Conservation (phyloP, 371 early-diverging fungal species). For the Mortierella sp. region DNA sequence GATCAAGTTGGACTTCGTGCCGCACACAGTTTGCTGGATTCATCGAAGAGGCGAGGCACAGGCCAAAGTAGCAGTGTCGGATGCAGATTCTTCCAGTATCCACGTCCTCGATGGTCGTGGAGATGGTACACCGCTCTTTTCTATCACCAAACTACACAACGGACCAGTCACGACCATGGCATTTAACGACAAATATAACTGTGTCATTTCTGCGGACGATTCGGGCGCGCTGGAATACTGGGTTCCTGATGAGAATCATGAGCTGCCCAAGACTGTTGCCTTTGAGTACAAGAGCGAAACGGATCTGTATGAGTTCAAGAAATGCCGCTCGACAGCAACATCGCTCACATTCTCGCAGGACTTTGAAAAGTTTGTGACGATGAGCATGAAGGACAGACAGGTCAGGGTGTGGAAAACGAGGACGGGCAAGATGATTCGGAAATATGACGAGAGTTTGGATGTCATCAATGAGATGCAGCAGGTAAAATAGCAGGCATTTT, state of each 20-base stretch:
- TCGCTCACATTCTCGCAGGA: slow-evolving; percentile 89
- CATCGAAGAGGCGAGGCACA: slow-evolving; percentile 86
- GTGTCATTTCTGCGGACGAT: slow-evolving; percentile 85
- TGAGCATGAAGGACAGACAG: slow-evolving; percentile 85
- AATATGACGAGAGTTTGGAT: slow-evolving; percentile 91
- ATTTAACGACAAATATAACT: slow-evolving; percentile 81
- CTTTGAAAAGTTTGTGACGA: slow-evolving; percentile 85
- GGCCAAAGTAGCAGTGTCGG: slow-evolving; percentile 85
- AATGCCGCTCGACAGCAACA: slow-evolving; percentile 71
- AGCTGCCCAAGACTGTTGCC: slow-evolving; percentile 69
- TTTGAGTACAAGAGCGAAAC: slow-evolving; percentile 93
- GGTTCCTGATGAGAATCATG: slow-evolving; percentile 77
- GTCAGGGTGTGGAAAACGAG: slow-evolving; percentile 87
- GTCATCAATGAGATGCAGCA: slow-evolving; percentile 91
- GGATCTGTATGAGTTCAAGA: slow-evolving; percentile 94
- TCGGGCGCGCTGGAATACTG: slow-evolving; percentile 95
- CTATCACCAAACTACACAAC: slow-evolving; percentile 75
- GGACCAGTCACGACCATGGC: slow-evolving; percentile 84
- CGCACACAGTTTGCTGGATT: slow-evolving; percentile 88
- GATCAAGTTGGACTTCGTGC: slow-evolving; percentile 82
- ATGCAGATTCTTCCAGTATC: slow-evolving; percentile 75
- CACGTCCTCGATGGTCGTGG: slow-evolving; percentile 89
- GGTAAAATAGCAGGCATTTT: slow-evolving; percentile 38
- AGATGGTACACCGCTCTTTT: slow-evolving; percentile 69
- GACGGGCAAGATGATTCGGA: slow-evolving; percentile 88